Evolutionary conservation across 2,329 filamentous ascomycete genomes (phyloP).

Genomic region (Onygena corvina): DNA sequence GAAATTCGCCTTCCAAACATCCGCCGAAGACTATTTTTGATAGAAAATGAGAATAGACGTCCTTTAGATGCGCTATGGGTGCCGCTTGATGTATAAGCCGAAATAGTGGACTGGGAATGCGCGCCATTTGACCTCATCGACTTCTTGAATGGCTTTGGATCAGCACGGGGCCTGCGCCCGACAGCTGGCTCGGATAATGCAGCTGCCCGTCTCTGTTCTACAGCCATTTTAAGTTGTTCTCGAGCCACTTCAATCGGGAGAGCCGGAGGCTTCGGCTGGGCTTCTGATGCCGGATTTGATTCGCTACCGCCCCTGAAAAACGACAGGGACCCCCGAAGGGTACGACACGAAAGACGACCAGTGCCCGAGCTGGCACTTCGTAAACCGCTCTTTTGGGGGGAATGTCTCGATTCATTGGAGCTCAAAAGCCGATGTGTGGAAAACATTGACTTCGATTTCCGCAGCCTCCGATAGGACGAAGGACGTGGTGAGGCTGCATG

Average conservation of each 20-base stretch:
- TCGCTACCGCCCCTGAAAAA: slow-evolving; percentile 27
- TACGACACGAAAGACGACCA: slow-evolving; percentile 15
- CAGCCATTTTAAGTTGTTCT: slow-evolving; percentile 26
- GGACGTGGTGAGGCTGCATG: slow-evolving; percentile 25
- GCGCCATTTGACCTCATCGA: slow-evolving; percentile 22
- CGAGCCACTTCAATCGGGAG: slow-evolving; percentile 29
- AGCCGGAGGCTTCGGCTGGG: slow-evolving; percentile 17
- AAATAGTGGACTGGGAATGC: not conserved
- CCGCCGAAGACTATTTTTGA: slow-evolving; percentile 32
- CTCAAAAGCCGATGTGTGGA: slow-evolving; percentile 25
- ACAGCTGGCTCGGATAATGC: slow-evolving; percentile 10
- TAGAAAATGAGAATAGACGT: slow-evolving; percentile 31
- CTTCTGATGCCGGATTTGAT: slow-evolving; percentile 14
- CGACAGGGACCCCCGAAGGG: slow-evolving; percentile 33
- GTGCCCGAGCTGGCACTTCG: slow-evolving; percentile 6
- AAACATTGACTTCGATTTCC: slow-evolving; percentile 40
- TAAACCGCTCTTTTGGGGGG: slow-evolving; percentile 6
- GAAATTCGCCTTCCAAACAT: slow-evolving; percentile 29
- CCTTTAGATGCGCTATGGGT: slow-evolving; percentile 20
- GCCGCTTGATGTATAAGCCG: slow-evolving; percentile 10
- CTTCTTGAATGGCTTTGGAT: slow-evolving; percentile 29
- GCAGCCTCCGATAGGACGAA: slow-evolving; percentile 37
- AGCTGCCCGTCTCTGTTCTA: slow-evolving; percentile 16
- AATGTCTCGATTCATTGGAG: slow-evolving; percentile 1
- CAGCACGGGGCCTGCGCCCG: slow-evolving; percentile 18